Conservation (phyloP, 495 filamentous ascomycete genomes). For the Collariella sp. region DNA sequence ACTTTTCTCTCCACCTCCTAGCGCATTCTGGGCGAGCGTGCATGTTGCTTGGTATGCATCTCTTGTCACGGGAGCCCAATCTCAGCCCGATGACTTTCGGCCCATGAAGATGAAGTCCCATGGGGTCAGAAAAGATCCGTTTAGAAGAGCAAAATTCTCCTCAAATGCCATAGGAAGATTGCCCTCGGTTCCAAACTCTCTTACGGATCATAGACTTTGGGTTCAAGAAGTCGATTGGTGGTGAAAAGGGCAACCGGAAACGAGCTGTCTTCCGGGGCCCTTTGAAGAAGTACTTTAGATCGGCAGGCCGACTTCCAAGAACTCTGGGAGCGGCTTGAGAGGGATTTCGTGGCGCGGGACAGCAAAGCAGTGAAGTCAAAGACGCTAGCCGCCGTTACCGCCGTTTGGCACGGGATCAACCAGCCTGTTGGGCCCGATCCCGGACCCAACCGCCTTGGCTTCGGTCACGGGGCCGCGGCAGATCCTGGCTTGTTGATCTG, state of each 20-base stretch:
- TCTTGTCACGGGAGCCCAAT: constrained; percentile 6
- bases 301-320: neutral
- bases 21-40: neutral
- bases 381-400: neutral
- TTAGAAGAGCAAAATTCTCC: neutral
- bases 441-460: neutral
- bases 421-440: neutral
- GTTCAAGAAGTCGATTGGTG: neutral
- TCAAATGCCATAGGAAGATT: neutral
- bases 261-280: neutral
- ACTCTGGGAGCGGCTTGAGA: neutral
- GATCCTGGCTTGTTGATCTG: too few species aligned
- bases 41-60: constrained; percentile 4
- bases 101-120: neutral
- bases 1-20: neutral
- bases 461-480: neutral
- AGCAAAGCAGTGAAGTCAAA: too few species aligned
- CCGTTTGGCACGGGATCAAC: neutral
- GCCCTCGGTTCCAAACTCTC: neutral
- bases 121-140: neutral
- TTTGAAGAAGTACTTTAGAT: too few species aligned
- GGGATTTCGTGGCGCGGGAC: neutral
- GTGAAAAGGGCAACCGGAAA: neutral
- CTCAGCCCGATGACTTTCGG: constrained; percentile 13
- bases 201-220: neutral